These are phyloP conservation scores for Stevia rebaudiana DNA, from an alignment of 140 eudicot genomes.

Conservation along the genomic window DNA sequence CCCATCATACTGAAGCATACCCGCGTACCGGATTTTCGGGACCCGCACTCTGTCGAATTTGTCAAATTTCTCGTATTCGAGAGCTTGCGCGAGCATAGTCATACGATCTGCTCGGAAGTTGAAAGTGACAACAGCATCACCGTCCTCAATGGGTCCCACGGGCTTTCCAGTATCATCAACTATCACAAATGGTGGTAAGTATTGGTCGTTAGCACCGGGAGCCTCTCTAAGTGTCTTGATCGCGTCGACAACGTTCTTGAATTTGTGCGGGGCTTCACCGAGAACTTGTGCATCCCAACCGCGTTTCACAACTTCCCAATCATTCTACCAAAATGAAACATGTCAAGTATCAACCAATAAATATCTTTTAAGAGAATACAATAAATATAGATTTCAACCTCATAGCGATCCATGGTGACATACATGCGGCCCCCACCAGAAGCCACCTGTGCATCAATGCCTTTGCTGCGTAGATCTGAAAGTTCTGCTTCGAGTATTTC, in stretches of 20 bases:
- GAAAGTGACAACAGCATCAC: constrained; percentile 15
- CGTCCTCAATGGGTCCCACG: constrained; percentile 14
- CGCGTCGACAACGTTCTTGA: constrained; percentile 8
- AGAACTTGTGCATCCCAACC: constrained; percentile 18
- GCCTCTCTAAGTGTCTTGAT: constrained; percentile 14
- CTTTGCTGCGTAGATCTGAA: constrained; percentile 14
- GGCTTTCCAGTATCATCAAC: constrained; percentile 13
- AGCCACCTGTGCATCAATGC: constrained; percentile 15
- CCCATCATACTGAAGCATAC: constrained; percentile 22
- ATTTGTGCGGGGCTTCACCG: constrained; percentile 18
- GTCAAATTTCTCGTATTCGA: constrained; percentile 4
- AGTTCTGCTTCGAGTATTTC: constrained; percentile 15
- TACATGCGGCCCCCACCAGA: constrained; percentile 18
- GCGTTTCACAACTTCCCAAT: constrained; percentile 16
- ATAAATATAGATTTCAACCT: no score
- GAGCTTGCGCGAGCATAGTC: constrained; percentile 17
- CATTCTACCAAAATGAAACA: not conserved
- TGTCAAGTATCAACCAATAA: not conserved
- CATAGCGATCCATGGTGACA: constrained; percentile 17
- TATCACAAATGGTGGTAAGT: constrained; percentile 11
- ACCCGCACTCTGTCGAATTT: constrained; percentile 12
- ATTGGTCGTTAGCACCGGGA: constrained; percentile 11
- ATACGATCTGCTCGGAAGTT: constrained; percentile 17
- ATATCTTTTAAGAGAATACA: no score
- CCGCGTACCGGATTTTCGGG: constrained; percentile 11